These are phyloP conservation scores for Stygiomarasmius scandens DNA, from an alignment of 1,284 basidiomycete genomes.

Conservation along the genomic window DNA sequence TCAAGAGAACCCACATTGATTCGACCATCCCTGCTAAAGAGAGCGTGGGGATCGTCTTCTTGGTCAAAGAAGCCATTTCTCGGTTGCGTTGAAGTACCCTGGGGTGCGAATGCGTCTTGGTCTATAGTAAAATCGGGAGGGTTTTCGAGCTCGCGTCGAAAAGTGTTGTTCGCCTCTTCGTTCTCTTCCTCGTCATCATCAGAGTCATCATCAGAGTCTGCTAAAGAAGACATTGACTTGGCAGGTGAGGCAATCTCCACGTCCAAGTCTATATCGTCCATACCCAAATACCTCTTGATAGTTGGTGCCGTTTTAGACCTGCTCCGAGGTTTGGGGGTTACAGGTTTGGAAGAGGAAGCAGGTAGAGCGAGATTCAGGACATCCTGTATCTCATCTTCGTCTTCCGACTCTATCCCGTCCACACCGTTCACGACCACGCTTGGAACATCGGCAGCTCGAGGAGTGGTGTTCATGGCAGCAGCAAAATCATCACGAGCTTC, in stretches of 20 bases:
- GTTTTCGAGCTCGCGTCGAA: not conserved
- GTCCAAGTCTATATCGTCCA: slow-evolving; percentile 5
- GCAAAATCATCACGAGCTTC: not conserved
- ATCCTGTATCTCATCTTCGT: not conserved
- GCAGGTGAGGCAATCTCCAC: slow-evolving; percentile 8
- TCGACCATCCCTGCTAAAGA: slow-evolving; percentile 4
- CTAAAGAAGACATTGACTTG: slow-evolving; percentile 2
- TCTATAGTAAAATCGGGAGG: slow-evolving; percentile 16
- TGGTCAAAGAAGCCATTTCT: not conserved
- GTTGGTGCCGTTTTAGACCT: not conserved
- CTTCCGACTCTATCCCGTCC: not conserved
- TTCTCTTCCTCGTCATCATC: slow-evolving; percentile 3
- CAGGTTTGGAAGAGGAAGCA: not conserved
- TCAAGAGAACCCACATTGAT: slow-evolving; percentile 11
- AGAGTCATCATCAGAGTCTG: not conserved
- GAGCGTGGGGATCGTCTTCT: not conserved
- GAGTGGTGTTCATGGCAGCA: not conserved
- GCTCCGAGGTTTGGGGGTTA: not conserved
- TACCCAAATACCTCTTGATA: slow-evolving; percentile 8
- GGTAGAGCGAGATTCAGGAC: not conserved
- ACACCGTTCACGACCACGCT: too few species aligned
- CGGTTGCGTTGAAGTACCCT: slow-evolving; percentile 9
- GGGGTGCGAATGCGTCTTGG: slow-evolving; percentile 11
- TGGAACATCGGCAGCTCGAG: not conserved
- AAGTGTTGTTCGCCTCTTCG: too few species aligned